Percentiles rank a stretch among this genome's conserved stretches.
phyloP scores from a whole-genome alignment of 176 grass and related monocot species.

The Eleusine indica region DNA sequence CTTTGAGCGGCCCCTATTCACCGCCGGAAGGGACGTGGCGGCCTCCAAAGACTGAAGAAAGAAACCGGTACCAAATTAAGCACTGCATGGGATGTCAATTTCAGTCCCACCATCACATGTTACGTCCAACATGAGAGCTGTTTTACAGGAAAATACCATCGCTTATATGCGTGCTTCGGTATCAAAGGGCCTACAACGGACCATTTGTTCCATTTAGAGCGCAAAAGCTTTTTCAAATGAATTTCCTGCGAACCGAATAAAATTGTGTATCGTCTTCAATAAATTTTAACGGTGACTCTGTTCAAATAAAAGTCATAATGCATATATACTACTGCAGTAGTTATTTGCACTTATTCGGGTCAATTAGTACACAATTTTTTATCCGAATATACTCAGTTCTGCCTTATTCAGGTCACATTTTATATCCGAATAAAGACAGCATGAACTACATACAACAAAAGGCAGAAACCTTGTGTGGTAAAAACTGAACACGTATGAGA shows the following conservation, averaged over 20 bases:
- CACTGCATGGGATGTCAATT: neutral
- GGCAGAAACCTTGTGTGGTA: neutral
- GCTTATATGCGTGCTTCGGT: neutral
- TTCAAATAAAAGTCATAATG: too few relatives aligned
- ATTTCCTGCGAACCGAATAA: too few relatives aligned
- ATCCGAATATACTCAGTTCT: neutral
- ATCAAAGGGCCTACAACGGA: neutral
- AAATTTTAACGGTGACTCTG: neutral
- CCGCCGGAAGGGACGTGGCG: slow-evolving; percentile 23
- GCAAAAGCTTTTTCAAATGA: too few relatives aligned
- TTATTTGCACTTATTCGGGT: too few relatives aligned
- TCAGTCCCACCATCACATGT: neutral
- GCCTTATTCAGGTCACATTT: neutral
- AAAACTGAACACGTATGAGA: neutral
- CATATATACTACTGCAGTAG: too few relatives aligned
- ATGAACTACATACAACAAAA: neutral
- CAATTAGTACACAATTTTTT: too few relatives aligned
- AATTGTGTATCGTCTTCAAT: neutral
- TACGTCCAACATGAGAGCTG: neutral
- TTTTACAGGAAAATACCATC: neutral
- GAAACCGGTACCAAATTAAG: neutral
- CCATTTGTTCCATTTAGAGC: too few relatives aligned
- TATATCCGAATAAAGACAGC: neutral
- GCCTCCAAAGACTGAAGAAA: slow-evolving; percentile 25
- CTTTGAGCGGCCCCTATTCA: slow-evolving; percentile 54